phyloP scores from a whole-genome alignment of 495 filamentous ascomycete species.

The Penicillium lividum region DNA sequence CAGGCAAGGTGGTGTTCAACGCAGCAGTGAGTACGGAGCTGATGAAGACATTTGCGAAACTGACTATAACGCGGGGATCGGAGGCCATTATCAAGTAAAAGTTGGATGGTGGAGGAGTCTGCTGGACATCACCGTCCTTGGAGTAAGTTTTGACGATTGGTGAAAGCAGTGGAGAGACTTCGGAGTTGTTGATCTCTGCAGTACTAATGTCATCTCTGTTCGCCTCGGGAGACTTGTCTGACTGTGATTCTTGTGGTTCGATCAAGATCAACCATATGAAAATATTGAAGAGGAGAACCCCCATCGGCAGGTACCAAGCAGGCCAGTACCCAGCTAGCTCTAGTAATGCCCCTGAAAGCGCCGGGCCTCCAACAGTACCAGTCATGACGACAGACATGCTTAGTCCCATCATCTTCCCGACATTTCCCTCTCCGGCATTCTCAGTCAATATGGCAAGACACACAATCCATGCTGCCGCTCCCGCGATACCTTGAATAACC shows the following conservation, averaged over 20 bases:
- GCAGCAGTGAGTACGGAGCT: not conserved
- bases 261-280: conserved; percentile 13
- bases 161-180: conserved; percentile 2
- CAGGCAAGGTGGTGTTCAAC: conserved; percentile 14
- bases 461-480: conserved; percentile 29
- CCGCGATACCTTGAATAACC: conserved; percentile 23
- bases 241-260: not conserved
- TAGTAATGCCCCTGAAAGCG: conserved; percentile 24
- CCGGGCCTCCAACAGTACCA: conserved; percentile 26
- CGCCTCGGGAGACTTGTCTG: not conserved
- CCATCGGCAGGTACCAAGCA: conserved; percentile 24
- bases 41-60: not conserved
- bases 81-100: conserved; percentile 2
- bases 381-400: conserved; percentile 20
- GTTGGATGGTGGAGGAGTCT: not conserved
- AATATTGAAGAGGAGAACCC: conserved; percentile 25
- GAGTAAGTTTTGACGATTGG: not conserved
- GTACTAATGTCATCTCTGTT: not conserved
- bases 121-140: not conserved
- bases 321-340: conserved; percentile 29
- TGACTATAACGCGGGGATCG: conserved; percentile 1
- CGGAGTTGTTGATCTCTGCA: not conserved
- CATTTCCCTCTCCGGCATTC: conserved; percentile 15
- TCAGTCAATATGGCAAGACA: conserved; percentile 28
- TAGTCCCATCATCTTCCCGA: conserved; percentile 27